These are phyloP conservation scores for Corymbia citriodora DNA, from an alignment of 441 rosid genomes.

Conservation along the genomic window DNA sequence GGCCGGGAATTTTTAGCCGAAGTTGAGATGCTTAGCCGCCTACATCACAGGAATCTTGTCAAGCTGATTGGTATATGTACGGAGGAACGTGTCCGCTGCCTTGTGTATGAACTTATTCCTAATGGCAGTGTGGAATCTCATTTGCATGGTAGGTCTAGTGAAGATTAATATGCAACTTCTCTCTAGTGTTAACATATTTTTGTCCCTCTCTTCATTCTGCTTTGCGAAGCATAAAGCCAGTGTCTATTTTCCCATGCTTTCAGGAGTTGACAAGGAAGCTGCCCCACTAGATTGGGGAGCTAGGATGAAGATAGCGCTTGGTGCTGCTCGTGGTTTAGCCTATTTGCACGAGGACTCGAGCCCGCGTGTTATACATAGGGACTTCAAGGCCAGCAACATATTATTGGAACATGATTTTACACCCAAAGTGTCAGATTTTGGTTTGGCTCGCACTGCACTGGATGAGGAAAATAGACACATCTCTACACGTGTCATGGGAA, in stretches of 20 bases:
- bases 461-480: slow-evolving; percentile 87
- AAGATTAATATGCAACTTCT: background rate
- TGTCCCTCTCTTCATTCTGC: background rate
- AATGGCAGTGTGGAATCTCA: slow-evolving; percentile 98
- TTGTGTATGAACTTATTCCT: slow-evolving; percentile 90
- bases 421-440: slow-evolving; percentile 93
- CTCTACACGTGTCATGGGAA: slow-evolving; percentile 99
- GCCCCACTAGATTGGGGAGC: slow-evolving; percentile 84
- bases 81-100: slow-evolving; percentile 78
- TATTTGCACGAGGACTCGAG: slow-evolving; percentile 97
- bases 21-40: slow-evolving; percentile 98
- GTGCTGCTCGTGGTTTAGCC: slow-evolving; percentile 90
- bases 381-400: slow-evolving; percentile 95
- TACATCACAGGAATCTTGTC: slow-evolving; percentile 94
- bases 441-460: slow-evolving; percentile 87
- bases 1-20: slow-evolving; percentile 92
- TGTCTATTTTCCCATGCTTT: background rate
- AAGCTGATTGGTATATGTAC: slow-evolving; percentile 91
- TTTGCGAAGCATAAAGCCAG: background rate
- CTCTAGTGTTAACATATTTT: background rate
- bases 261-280: slow-evolving; percentile 71
- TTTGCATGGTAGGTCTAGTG: slow-evolving; percentile 61
- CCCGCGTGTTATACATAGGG: slow-evolving; percentile 93
- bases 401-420: slow-evolving; percentile 88
- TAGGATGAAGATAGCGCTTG: slow-evolving; percentile 86